phyloP scores from a whole-genome alignment of 1,284 basidiomycete species.

The Prillingera fragicola region DNA sequence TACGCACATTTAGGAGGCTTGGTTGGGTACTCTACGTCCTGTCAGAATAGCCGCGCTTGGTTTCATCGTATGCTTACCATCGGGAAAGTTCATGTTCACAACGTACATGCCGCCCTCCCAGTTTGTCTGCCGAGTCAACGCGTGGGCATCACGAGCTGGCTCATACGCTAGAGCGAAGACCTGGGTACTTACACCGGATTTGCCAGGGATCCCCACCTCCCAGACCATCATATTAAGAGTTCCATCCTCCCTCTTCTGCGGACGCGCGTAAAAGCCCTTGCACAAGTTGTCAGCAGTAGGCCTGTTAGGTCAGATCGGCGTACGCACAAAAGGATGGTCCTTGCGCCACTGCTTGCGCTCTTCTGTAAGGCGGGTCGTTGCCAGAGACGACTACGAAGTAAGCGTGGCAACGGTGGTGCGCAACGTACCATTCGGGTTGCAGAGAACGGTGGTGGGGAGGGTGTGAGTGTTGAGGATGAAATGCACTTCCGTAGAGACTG shows the following conservation, averaged over 20 bases:
- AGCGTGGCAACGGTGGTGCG: background rate
- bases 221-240: constrained; percentile 95
- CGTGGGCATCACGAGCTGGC: background rate
- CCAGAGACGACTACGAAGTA: constrained; percentile 26
- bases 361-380: constrained; percentile 56
- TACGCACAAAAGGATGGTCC: constrained; percentile 94
- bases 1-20: constrained; percentile 48
- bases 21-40: constrained; percentile 41
- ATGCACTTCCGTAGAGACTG: no score
- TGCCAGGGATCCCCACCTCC: constrained; percentile 95
- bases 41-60: constrained; percentile 15
- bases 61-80: constrained; percentile 58
- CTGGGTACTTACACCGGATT: constrained; percentile 68
- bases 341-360: constrained; percentile 99
- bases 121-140: constrained; percentile 62
- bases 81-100: constrained; percentile 87
- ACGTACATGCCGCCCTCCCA: constrained; percentile 97
- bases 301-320: background rate
- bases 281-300: background rate
- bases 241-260: constrained; percentile 80
- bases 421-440: no score
- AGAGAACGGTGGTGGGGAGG: no score
- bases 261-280: constrained; percentile 97
- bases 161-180: background rate
- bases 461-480: no score